Evolutionary conservation across 139 green algal genomes (phyloP).

Genomic region (Chlorella sp.): DNA sequence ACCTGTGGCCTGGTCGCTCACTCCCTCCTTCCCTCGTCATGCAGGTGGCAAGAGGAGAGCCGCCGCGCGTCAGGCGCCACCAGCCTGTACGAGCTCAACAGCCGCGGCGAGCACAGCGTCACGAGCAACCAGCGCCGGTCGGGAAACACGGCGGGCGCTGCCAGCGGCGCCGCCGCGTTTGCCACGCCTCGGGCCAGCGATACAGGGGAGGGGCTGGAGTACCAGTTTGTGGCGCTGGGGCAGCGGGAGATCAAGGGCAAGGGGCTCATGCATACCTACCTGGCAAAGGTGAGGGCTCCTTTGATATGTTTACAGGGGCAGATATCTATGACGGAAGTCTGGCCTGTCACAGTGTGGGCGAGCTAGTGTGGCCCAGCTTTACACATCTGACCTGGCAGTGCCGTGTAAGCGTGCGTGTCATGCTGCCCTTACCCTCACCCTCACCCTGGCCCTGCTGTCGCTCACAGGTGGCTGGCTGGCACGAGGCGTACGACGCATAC

Average conservation of each 20-base stretch:
- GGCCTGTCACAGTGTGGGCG: too few relatives aligned
- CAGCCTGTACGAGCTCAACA: too few relatives aligned
- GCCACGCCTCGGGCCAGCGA: not conserved
- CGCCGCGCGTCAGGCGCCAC: too few relatives aligned
- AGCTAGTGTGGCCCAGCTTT: not conserved
- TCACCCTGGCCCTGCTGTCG: not conserved
- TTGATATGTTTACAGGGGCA: not conserved
- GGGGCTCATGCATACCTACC: conserved; percentile 3
- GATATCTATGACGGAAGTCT: too few relatives aligned
- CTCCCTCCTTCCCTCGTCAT: too few relatives aligned
- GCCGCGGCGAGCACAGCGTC: not conserved
- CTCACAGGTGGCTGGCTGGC: not conserved
- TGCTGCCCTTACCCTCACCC: not conserved
- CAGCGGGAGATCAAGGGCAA: conserved; percentile 7
- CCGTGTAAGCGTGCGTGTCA: not conserved
- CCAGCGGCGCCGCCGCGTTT: not conserved
- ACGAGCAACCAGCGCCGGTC: not conserved
- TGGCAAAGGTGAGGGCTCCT: not conserved
- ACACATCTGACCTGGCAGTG: not conserved
- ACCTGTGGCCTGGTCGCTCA: too few relatives aligned
- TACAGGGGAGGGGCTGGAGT: not conserved
- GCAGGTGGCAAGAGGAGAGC: too few relatives aligned
- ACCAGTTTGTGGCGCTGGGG: conserved; percentile 1
- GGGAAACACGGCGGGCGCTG: too few relatives aligned
- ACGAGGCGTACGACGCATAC: not conserved